Evolutionary conservation across 108 stramenopile genomes (phyloP), one percentile per base, ranked within the genome.

Genomic region (Pseudonitzschia delicatissima): DNA sequence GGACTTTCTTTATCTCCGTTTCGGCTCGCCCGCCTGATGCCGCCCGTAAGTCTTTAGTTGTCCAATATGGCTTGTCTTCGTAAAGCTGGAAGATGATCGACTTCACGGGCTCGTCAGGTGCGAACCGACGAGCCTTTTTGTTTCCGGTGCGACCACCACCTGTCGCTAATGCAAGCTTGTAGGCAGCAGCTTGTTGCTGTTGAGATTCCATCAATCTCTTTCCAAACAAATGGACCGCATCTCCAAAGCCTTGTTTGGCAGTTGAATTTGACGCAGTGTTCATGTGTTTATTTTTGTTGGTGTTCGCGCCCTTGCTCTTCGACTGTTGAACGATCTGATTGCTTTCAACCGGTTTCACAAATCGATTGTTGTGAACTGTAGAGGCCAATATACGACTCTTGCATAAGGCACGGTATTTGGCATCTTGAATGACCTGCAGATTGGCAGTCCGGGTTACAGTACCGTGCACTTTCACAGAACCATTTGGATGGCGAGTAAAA

Each of bases 81-180:
- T 88, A 93, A 23, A 86, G 71, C 70, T 93, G 79, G 72, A 93
- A 93, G 21, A 91, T 50, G 17, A 88, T 74, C 15, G 81, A 79
- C 42, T 85, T 74, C n/a, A 76, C 70, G 21, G 81, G 40, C 59
- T 86, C 79, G 50, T 74, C 80, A 18, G 71, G 77, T 60, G 73
- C 35, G 63, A 76, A 89, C 77, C 62, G 76, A 28, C 53, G 53
- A 45, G 47, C 73, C 72, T 74, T 77, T 66, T 77, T 82, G 40
- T 62, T 74, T 4, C 37, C 52, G 36, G 51, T 68, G 26, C 31
- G 53, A 8, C 53, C 53, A 33, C 3, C 31, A 33, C 53, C 53
- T 11, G 60, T 61, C 13, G 36, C 21, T 13, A 61, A 21, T 20
- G 20, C 25, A 23, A 61, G 60, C 32, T 55, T 55, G 26, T 55